A percentile compares a stretch with the other conserved stretches of the same genome.
These are phyloP conservation scores for Oenanthe sinensis DNA, from an alignment of 129 eudicot genomes.

Conservation along the genomic window DNA sequence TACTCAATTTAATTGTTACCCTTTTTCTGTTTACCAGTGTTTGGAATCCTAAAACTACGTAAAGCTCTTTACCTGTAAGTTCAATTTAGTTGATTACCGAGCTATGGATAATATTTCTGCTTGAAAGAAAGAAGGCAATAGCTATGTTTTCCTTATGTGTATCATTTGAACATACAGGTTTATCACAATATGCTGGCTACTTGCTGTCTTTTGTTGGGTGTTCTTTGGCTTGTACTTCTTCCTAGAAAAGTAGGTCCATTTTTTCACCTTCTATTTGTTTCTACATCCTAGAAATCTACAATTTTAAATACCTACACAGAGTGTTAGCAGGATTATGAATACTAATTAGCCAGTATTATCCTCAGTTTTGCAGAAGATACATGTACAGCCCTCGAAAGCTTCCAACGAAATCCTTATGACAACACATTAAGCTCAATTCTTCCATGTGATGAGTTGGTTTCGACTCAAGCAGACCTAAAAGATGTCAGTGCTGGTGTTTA, in stretches of 20 bases:
- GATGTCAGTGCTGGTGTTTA: constrained; percentile 59
- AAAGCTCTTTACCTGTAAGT: constrained; percentile 56
- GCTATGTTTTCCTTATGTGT: background rate
- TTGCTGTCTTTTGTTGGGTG: constrained; percentile 65
- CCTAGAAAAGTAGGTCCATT: constrained; percentile 36
- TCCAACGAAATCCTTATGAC: constrained; percentile 73
- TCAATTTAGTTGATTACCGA: background rate
- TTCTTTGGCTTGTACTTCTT: constrained; percentile 70
- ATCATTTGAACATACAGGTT: constrained; percentile 34
- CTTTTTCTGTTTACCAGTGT: constrained; percentile 25
- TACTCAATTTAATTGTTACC: background rate
- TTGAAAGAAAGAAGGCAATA: background rate
- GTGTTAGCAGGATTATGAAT: background rate
- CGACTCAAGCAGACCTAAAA: constrained; percentile 46
- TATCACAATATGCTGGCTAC: constrained; percentile 55
- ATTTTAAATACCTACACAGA: background rate
- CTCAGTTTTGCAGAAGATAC: constrained; percentile 71
- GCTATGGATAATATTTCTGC: background rate
- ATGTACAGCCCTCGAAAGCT: constrained; percentile 67
- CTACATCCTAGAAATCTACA: background rate
- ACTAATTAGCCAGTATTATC: background rate
- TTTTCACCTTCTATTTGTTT: background rate
- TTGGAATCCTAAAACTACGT: constrained; percentile 39
- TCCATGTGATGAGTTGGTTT: constrained; percentile 72
- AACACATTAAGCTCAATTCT: constrained; percentile 87